A percentile compares a stretch with the other conserved stretches of the same genome.
Evolutionary conservation across 2,329 filamentous ascomycete species (phyloP).

Genomic region (Penicillium polonicum): DNA sequence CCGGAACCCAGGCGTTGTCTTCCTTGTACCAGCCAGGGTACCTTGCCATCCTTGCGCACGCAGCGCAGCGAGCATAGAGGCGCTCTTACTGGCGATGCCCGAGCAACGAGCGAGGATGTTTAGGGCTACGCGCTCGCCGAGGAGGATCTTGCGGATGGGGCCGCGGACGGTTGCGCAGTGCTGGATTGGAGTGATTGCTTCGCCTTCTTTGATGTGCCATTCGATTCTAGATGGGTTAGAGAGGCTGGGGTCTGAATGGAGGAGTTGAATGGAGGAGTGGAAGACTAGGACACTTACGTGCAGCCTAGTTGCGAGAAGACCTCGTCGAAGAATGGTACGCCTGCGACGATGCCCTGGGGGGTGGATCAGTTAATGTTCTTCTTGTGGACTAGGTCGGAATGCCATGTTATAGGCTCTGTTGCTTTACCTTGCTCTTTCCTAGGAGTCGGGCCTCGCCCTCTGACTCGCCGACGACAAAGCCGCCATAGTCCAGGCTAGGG

Average conservation of each 20-base stretch:
- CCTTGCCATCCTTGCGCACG: constrained; percentile 70
- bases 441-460: constrained; percentile 49
- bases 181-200: constrained; percentile 61
- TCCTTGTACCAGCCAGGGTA: constrained; percentile 87
- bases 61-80: constrained; percentile 51
- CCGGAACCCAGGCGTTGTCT: constrained; percentile 94
- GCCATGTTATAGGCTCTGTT: background rate
- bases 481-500: constrained; percentile 93
- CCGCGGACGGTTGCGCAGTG: constrained; percentile 80
- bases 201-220: constrained; percentile 81
- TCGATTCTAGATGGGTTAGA: constrained; percentile 57
- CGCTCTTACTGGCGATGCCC: constrained; percentile 71
- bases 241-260: background rate
- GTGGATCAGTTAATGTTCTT: background rate
- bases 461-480: constrained; percentile 80
- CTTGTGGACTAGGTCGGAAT: no score
- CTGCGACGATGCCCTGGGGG: constrained; percentile 73
- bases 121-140: constrained; percentile 90
- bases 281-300: constrained; percentile 50
- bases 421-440: constrained; percentile 54
- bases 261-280: background rate
- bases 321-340: constrained; percentile 92
- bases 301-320: constrained; percentile 88
- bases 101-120: constrained; percentile 90
- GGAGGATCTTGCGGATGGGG: constrained; percentile 75